Evolutionary conservation across 2,329 filamentous ascomycete genomes (phyloP), one percentile per base, ranked within the genome.

Genomic region (Calonectria multiphialidica): DNA sequence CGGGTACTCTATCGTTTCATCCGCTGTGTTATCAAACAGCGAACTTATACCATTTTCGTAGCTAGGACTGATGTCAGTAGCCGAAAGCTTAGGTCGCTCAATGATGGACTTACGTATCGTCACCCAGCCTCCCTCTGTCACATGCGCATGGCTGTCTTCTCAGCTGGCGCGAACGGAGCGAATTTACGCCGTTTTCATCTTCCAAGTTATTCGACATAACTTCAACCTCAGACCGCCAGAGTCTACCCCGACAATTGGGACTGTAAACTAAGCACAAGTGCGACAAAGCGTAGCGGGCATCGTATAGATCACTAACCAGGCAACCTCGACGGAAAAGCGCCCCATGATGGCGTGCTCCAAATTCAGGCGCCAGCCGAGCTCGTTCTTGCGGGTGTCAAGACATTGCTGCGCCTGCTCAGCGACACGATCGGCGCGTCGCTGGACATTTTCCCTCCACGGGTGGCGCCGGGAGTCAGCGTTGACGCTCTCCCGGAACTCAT

Each of bases 201-300:
- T 66, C 28, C 18, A 28, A n/a, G 12, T 66, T 21, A 21, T 37
- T 66, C 5, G 63, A 66, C 30, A 42, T 21, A 12, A 55, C 63
- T 55, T 66, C 63, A 12, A 30, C 21, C 49, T 66, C 63, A 30
- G 63, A 66, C 33, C 63, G 47, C 63, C 63, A 66, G n/a, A 66
- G 63, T 21, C 63, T 66, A 15, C 63, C 35, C 15, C 63, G 63
- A 18, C 63, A 66, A 42, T 66, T 66, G 15, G 33, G 63, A 44
- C 63, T 66, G 28, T 16, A 53, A n/a, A 35, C 28, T 53, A 6
- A 25, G n/a, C 33, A 42, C 25, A 10, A 66, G 13, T 44, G 13
- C 28, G 13, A 25, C 12, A 50, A 44, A 21, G 30, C n/a, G n/a
- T 16, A 10, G 28, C n/a, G 23, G 12, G 28, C 18, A 8, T 44